Base-by-base conservation (phyloP, 208 protist species). In the Vickermania ingenoplastis region DNA sequence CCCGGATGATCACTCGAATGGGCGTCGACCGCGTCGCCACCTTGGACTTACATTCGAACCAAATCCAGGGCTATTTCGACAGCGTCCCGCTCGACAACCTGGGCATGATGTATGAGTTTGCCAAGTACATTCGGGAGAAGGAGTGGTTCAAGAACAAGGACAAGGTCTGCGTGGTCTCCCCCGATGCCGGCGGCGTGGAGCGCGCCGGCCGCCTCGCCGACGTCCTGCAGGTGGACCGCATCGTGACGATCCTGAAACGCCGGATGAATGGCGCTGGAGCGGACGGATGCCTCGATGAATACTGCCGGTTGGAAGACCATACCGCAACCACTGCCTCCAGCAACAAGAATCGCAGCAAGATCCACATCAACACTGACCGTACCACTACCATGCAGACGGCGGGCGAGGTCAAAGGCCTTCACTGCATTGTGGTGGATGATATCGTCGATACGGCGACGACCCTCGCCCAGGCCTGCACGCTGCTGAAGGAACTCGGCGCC, bases 21-120 rank as follows among this genome's bases (percentile, higher is more conserved):
- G 96, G 94, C 13, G 82, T 84, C 1, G 81, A 97, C 71, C 83
- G 94, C 50, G 77, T 98, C 48, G 85, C 95, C 1, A 86, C 86
- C n/a, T 60, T 97, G 7, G 96, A 98, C 69, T 73, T 98, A 3
- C 96, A 98, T 67, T 91, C 80, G 26, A 83, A 86, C 28, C 91
- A 97, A 61, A 98, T 97, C 58, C 93, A 98, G 73, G 96, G 96
- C n/a, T 97, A 97, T 60, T 98, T 97, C 52, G 89, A 83, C 52
- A 93, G 92, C 60, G 80, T 88, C 3, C 92, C 95, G 17, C 77
- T 96, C 0, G 94, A 98, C 75, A 96, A 98, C 61, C 64, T 98
- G 48, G 69, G 77, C 56, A 88, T 91, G 82, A 65, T 61, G 28
- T 82, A 84, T 60, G 88, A 94, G 70, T 92, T 92, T 58, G 84